Percentiles rank a stretch among this genome's conserved stretches.
phyloP scores from a whole-genome alignment of 345 rosid species.

The Toxicodendron radicans region DNA sequence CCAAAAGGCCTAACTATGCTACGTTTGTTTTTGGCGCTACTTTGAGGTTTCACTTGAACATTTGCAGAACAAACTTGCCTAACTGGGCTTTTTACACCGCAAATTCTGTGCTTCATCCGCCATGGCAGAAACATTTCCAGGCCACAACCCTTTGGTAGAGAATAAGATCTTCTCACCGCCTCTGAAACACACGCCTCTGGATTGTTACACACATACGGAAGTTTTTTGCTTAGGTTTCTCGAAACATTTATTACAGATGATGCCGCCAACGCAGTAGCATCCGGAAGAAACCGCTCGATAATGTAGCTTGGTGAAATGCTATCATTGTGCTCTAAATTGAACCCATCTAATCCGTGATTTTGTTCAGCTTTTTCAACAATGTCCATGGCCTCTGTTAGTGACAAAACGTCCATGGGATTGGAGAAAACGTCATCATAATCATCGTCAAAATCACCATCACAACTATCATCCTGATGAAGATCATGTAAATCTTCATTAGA shows the following conservation, averaged over 20 bases:
- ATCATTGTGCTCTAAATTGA: conserved; percentile 34
- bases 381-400: conserved; percentile 84
- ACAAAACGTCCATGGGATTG: conserved; percentile 55
- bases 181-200: conserved; percentile 25
- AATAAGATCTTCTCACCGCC: conserved; percentile 24
- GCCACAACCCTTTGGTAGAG: conserved; percentile 62
- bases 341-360: conserved; percentile 28
- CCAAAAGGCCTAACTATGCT: conserved; percentile 14
- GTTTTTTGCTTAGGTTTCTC: conserved; percentile 33
- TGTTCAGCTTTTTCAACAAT: conserved; percentile 53
- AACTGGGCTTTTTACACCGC: conserved; percentile 56
- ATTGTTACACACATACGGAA: conserved; percentile 28
- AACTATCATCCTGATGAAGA: conserved; percentile 21
- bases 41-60: conserved; percentile 19
- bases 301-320: conserved; percentile 58
- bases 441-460: conserved; percentile 42
- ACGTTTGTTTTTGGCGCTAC: conserved; percentile 31
- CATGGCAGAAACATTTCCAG: conserved; percentile 63
- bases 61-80: conserved; percentile 31
- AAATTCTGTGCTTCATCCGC: conserved; percentile 67
- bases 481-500: background rate
- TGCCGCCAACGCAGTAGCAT: conserved; percentile 71
- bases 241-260: conserved; percentile 44
- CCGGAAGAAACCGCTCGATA: conserved; percentile 76
- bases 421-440: conserved; percentile 36